phyloP scores from a whole-genome alignment of 331 rosid species.

The Malus hybrid region DNA sequence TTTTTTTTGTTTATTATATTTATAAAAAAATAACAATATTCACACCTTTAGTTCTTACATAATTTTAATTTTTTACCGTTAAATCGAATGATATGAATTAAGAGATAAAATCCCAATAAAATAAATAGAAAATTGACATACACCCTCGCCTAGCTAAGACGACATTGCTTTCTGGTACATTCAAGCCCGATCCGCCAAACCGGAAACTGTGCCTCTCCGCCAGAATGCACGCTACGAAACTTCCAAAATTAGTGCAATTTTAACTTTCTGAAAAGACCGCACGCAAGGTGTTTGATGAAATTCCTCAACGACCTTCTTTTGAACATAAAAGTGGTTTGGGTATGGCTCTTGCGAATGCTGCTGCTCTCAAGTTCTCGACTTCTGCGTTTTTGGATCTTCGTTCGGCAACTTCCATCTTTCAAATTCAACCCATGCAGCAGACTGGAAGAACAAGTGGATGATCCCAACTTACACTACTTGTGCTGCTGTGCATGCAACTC shows the following conservation, averaged over 20 bases:
- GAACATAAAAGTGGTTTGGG: background rate
- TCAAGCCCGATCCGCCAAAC: background rate
- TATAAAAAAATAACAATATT: too few relatives aligned
- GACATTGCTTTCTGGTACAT: too few relatives aligned
- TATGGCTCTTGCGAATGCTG: conserved; percentile 36
- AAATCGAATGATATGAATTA: too few relatives aligned
- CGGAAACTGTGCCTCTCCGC: too few relatives aligned
- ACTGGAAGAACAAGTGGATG: conserved; percentile 26
- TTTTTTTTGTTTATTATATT: too few relatives aligned
- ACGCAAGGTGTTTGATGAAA: conserved; percentile 31
- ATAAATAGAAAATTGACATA: too few relatives aligned
- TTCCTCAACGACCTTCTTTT: conserved; percentile 10
- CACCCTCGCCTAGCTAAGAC: too few relatives aligned
- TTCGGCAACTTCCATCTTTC: conserved; percentile 25
- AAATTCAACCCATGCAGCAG: conserved; percentile 30
- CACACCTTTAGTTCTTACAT: too few relatives aligned
- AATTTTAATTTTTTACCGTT: too few relatives aligned
- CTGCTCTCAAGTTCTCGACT: conserved; percentile 28
- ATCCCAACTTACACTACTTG: background rate
- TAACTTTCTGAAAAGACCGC: conserved; percentile 1
- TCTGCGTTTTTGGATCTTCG: conserved; percentile 36
- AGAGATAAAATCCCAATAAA: too few relatives aligned
- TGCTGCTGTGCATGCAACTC: background rate
- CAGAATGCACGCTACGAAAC: background rate
- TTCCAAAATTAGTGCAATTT: background rate